Percentiles rank a stretch among this genome's conserved stretches.
Conservation (phyloP, 345 rosid species). For the Gossypium turneri region DNA sequence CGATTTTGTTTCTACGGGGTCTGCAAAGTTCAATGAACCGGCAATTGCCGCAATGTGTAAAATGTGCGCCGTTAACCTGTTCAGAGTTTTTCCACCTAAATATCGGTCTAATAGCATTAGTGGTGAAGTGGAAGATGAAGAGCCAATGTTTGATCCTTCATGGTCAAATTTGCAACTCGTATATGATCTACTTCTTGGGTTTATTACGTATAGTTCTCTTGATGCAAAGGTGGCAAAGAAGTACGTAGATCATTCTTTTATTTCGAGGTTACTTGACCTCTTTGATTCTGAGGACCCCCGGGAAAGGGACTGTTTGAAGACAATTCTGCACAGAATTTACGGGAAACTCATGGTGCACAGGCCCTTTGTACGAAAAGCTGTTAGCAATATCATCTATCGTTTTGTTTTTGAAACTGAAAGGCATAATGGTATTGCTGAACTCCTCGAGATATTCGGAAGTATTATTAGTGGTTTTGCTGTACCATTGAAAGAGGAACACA, state of each 20-base stretch:
- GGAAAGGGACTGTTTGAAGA: constrained; percentile 73
- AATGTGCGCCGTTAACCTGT: constrained; percentile 58
- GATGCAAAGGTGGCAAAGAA: constrained; percentile 70
- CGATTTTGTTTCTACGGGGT: constrained; percentile 63
- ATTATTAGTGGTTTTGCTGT: constrained; percentile 70
- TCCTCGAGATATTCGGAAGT: constrained; percentile 78
- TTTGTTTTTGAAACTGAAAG: constrained; percentile 73
- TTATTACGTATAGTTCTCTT: constrained; percentile 43
- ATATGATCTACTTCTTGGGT: constrained; percentile 61
- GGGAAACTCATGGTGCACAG: constrained; percentile 75
- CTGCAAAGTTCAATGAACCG: constrained; percentile 57
- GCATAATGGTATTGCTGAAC: constrained; percentile 70
- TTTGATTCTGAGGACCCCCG: constrained; percentile 81
- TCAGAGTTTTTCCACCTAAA: constrained; percentile 69
- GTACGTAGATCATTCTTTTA: constrained; percentile 55
- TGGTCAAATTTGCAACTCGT: constrained; percentile 72
- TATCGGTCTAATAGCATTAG: constrained; percentile 35
- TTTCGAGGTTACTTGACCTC: constrained; percentile 59
- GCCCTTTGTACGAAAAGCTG: constrained; percentile 61
- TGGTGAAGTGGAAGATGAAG: constrained; percentile 65
- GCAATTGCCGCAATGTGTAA: constrained; percentile 60
- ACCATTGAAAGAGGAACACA: constrained; percentile 85
- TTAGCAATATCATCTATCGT: constrained; percentile 61
- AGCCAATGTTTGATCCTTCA: constrained; percentile 71
- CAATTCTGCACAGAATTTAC: constrained; percentile 62